A percentile compares a stretch with the other conserved stretches of the same genome.
Evolutionary conservation across 306 rosid species (phyloP).

Genomic region (Parietaria judaica): DNA sequence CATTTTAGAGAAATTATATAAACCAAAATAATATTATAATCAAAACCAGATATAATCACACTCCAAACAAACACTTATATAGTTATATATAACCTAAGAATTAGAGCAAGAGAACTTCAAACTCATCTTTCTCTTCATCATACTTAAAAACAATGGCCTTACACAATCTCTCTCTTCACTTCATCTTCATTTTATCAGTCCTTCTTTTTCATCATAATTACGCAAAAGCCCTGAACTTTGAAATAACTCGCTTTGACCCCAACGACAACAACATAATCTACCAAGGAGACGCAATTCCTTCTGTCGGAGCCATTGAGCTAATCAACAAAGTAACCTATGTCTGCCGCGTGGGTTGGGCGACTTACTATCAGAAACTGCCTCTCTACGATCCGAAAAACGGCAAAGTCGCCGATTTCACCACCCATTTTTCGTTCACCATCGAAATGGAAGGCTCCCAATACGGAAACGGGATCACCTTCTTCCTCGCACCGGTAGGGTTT

Average conservation of each 20-base stretch:
- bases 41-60: too few relatives aligned
- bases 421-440: conserved; percentile 6
- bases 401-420: conserved; percentile 9
- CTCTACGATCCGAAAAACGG: conserved; percentile 30
- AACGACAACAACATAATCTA: background rate
- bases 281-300: conserved; percentile 11
- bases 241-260: conserved; percentile 6
- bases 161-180: too few relatives aligned
- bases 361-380: conserved; percentile 15
- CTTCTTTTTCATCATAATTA: too few relatives aligned
- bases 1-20: too few relatives aligned
- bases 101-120: too few relatives aligned
- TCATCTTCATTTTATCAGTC: too few relatives aligned
- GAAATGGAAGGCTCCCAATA: background rate
- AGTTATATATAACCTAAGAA: too few relatives aligned
- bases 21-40: too few relatives aligned
- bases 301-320: conserved; percentile 9
- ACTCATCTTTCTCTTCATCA: too few relatives aligned
- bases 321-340: conserved; percentile 2
- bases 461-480: conserved; percentile 6
- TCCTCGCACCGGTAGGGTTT: conserved; percentile 9
- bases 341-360: conserved; percentile 13
- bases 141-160: too few relatives aligned
- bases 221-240: background rate
- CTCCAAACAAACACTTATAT: too few relatives aligned